phyloP scores from a whole-genome alignment of 2,329 filamentous ascomycete species.

The Clonostachys rosea region DNA sequence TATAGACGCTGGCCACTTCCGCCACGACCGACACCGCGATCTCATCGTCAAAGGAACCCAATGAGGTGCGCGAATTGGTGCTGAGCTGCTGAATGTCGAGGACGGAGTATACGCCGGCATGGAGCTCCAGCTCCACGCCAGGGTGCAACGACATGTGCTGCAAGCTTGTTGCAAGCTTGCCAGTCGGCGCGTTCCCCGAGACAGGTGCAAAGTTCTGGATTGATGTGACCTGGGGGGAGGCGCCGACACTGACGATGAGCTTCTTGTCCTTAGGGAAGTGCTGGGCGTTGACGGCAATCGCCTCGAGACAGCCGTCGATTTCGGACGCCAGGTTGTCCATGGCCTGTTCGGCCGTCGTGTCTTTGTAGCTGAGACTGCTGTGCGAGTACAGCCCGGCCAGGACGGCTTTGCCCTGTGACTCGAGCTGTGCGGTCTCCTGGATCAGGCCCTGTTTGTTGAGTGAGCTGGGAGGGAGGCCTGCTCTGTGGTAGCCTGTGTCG shows the following conservation, averaged over 20 bases:
- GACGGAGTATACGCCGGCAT: conserved; percentile 61
- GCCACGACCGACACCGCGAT: conserved; percentile 54
- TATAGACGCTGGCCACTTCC: conserved; percentile 59
- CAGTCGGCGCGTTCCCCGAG: conserved; percentile 1
- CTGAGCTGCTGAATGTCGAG: conserved; percentile 63
- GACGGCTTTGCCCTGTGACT: conserved; percentile 3
- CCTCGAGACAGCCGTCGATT: conserved; percentile 19
- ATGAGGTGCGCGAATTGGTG: conserved; percentile 31
- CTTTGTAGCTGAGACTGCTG: conserved; percentile 23
- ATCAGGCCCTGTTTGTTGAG: conserved; percentile 33
- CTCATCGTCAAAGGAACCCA: conserved; percentile 27
- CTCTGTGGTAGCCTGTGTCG: conserved; percentile 60
- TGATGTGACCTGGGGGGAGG: conserved; percentile 12
- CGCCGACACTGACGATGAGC: conserved; percentile 20
- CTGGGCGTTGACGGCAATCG: conserved; percentile 5
- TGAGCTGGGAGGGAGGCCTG: conserved; percentile 42
- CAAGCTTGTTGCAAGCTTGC: conserved; percentile 2
- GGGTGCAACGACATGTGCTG: neutral
- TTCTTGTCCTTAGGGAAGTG: conserved; percentile 8
- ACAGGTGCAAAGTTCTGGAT: conserved; percentile 14
- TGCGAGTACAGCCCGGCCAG: conserved; percentile 23
- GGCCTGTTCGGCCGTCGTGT: conserved; percentile 13
- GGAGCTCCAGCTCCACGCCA: conserved; percentile 42
- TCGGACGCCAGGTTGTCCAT: conserved; percentile 19
- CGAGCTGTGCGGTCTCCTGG: conserved; percentile 17